phyloP scores from a whole-genome alignment of 2,329 filamentous ascomycete species.

The Pseudogymnoascus sp. region DNA sequence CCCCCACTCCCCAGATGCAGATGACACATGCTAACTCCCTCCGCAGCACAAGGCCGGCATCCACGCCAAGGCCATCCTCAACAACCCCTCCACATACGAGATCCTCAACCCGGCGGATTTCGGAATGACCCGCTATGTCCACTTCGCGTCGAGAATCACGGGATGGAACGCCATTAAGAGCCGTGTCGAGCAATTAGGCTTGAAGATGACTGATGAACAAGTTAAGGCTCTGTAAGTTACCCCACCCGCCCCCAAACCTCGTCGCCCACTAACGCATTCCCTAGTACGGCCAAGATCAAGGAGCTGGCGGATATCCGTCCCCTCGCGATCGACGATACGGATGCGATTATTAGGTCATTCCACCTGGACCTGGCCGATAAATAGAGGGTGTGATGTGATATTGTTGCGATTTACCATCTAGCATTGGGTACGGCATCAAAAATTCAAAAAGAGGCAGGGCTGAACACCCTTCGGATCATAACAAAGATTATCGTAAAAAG shows the following conservation, averaged over 20 bases:
- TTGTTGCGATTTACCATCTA: neutral
- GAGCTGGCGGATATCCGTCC: constrained; percentile 74
- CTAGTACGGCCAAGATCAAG: constrained; percentile 84
- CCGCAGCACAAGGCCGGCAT: constrained; percentile 67
- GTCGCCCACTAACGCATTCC: neutral
- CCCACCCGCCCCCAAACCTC: constrained; percentile 24
- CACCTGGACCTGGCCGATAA: constrained; percentile 36
- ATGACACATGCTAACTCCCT: constrained; percentile 30
- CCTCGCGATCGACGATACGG: constrained; percentile 77
- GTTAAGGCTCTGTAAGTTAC: constrained; percentile 47
- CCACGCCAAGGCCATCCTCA: constrained; percentile 76
- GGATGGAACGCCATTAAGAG: constrained; percentile 96
- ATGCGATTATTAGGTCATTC: constrained; percentile 77
- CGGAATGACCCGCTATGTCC: constrained; percentile 76
- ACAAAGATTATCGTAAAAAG: constrained; percentile 3
- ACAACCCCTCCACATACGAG: constrained; percentile 80
- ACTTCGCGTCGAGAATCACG: constrained; percentile 74
- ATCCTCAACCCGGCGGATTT: constrained; percentile 84
- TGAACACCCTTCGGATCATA: neutral
- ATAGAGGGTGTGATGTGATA: neutral
- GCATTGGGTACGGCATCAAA: constrained; percentile 1
- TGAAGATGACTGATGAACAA: constrained; percentile 67
- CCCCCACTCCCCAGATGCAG: neutral
- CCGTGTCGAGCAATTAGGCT: constrained; percentile 72
- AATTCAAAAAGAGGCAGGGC: neutral